A percentile compares a stretch with the other conserved stretches of the same genome.
phyloP scores from a whole-genome alignment of 306 rosid genomes.

The Bauhinia variegata region DNA sequence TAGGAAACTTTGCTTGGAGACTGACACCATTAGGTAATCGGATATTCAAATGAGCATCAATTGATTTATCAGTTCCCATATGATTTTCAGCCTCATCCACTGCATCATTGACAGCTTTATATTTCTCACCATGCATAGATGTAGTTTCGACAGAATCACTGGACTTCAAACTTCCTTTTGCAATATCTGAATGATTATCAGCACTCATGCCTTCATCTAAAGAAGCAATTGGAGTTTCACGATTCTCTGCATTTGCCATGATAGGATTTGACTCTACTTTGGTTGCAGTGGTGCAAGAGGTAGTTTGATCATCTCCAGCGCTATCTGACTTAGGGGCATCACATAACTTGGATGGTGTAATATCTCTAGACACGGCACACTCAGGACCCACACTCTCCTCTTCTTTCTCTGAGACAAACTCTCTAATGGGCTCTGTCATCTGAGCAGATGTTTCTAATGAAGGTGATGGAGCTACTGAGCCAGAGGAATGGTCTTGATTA shows the following conservation, averaged over 20 bases:
- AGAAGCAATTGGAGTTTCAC: constrained; percentile 16
- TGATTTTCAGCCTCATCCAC: constrained; percentile 19
- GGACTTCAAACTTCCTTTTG: constrained; percentile 35
- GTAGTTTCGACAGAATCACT: constrained; percentile 28
- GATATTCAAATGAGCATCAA: constrained; percentile 53
- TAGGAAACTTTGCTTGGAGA: constrained; percentile 53
- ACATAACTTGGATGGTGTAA: constrained; percentile 27
- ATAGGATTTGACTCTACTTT: constrained; percentile 1
- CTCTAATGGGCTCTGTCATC: constrained; percentile 30
- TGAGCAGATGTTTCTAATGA: constrained; percentile 10
- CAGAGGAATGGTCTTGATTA: constrained; percentile 36
- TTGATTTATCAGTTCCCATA: constrained; percentile 8
- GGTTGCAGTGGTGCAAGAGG: constrained; percentile 18
- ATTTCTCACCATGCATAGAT: constrained; percentile 27
- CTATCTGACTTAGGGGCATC: constrained; percentile 19
- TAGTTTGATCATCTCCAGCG: constrained; percentile 31
- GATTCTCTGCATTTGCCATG: constrained; percentile 8
- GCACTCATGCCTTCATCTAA: constrained; percentile 14
- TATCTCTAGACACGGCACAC: constrained; percentile 19
- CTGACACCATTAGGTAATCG: constrained; percentile 50
- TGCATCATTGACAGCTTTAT: constrained; percentile 31
- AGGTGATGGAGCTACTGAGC: constrained; percentile 22
- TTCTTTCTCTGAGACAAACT: constrained; percentile 10
- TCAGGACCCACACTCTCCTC: constrained; percentile 26
- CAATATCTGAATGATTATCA: constrained; percentile 27